Percentiles rank a stretch among this genome's conserved stretches.
Conservation (phyloP, 768 basidiomycete species). For the Gloeophyllum trabeum region DNA sequence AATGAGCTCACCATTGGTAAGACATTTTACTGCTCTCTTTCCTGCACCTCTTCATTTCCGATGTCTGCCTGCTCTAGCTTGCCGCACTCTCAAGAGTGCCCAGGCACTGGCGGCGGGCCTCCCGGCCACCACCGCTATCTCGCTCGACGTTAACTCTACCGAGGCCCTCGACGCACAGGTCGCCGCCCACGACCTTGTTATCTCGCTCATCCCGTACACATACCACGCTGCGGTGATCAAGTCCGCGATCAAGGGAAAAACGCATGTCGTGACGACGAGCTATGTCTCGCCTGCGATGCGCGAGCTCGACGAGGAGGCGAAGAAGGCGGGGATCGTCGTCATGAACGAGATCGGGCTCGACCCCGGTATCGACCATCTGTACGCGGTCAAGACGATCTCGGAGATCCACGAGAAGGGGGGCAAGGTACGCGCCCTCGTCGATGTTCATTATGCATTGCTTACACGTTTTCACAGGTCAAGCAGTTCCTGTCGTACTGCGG, state of each 20-base stretch:
- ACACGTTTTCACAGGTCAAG: conserved; percentile 45
- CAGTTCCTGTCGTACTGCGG: conserved; percentile 93
- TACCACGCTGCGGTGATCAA: conserved; percentile 85
- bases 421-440: conserved; percentile 42
- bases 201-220: conserved; percentile 94
- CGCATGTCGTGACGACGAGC: conserved; percentile 90
- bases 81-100: conserved; percentile 76
- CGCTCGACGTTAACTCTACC: conserved; percentile 70
- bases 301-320: conserved; percentile 69
- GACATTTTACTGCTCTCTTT: conserved; percentile 11
- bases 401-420: conserved; percentile 94
- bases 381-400: conserved; percentile 87
- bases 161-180: conserved; percentile 70
- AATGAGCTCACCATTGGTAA: conserved; percentile 81
- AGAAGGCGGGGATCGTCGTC: conserved; percentile 84
- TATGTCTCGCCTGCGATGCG: conserved; percentile 91
- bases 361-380: conserved; percentile 90
- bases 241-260: conserved; percentile 81
- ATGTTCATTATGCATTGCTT: not conserved
- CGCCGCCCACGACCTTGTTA: conserved; percentile 83
- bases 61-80: conserved; percentile 50
- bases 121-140: conserved; percentile 58
- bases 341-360: conserved; percentile 98
- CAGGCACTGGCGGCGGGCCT: conserved; percentile 58
- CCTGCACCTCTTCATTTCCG: not conserved